Percentiles rank a stretch among this genome's conserved stretches.
These are phyloP conservation scores for Entomophthora muscae DNA, from an alignment of 371 early-diverging fungal species.

Conservation along the genomic window DNA sequence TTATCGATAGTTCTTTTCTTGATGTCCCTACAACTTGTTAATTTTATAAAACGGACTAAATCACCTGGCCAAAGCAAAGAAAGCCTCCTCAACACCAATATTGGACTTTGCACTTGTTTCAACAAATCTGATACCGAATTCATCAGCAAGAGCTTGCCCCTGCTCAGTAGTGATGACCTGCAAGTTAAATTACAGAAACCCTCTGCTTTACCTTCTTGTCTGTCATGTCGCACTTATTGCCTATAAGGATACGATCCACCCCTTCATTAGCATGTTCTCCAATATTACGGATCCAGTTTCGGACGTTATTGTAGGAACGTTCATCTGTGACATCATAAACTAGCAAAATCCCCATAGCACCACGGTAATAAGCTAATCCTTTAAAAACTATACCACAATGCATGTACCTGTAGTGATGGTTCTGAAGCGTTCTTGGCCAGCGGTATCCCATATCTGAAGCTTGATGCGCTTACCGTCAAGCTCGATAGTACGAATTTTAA, in stretches of 20 bases:
- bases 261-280: constrained; percentile 93
- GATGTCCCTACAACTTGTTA: constrained; percentile 25
- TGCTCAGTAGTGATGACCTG: constrained; percentile 53
- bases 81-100: constrained; percentile 94
- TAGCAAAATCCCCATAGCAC: constrained; percentile 97
- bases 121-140: constrained; percentile 75
- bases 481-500: constrained; percentile 98
- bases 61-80: constrained; percentile 88
- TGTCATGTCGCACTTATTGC: constrained; percentile 94
- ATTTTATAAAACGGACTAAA: background rate
- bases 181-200: constrained; percentile 10
- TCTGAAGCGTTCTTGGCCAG: constrained; percentile 99
- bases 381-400: background rate
- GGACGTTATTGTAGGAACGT: constrained; percentile 91
- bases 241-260: constrained; percentile 95
- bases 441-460: constrained; percentile 99
- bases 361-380: constrained; percentile 81
- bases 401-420: constrained; percentile 86
- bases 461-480: constrained; percentile 97
- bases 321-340: constrained; percentile 99
- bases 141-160: constrained; percentile 71
- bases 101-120: constrained; percentile 96
- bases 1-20: constrained; percentile 46
- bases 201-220: constrained; percentile 66
- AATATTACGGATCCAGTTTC: constrained; percentile 98